These are phyloP conservation scores for Epicoccum sorghinum DNA, from an alignment of 2,329 filamentous ascomycete species.

Conservation along the genomic window DNA sequence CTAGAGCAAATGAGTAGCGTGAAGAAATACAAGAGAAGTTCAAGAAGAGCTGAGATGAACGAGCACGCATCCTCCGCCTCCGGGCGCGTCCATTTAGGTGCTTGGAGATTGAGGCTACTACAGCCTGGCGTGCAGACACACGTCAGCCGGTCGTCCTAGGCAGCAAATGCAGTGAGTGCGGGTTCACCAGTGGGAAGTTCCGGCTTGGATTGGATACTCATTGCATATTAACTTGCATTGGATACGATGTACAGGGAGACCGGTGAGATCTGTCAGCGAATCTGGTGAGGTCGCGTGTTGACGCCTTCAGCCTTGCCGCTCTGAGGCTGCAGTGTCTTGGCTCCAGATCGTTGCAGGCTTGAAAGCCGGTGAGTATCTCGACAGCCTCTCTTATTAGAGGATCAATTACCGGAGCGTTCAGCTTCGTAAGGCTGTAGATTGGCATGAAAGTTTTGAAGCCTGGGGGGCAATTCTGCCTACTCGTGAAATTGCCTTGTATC, in stretches of 20 bases:
- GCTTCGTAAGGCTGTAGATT: too few species aligned
- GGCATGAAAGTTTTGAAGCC: neutral
- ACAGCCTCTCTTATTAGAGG: too few species aligned
- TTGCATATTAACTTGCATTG: constrained; percentile 3
- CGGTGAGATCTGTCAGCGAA: constrained; percentile 20
- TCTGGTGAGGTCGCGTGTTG: constrained; percentile 10
- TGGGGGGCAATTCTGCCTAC: neutral
- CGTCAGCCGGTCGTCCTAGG: constrained; percentile 13
- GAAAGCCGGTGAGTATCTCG: neutral
- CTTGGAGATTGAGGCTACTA: neutral
- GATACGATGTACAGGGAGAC: constrained; percentile 12
- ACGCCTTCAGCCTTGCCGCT: constrained; percentile 18
- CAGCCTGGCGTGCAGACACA: neutral
- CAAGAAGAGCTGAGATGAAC: too few species aligned
- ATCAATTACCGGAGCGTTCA: too few species aligned
- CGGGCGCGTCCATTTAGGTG: neutral
- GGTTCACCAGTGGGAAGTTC: neutral
- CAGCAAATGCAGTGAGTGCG: neutral
- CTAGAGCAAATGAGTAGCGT: too few species aligned
- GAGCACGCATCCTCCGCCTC: neutral
- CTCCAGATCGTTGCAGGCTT: neutral
- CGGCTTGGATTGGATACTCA: constrained; percentile 14
- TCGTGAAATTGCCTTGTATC: too few species aligned
- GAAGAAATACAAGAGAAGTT: too few species aligned
- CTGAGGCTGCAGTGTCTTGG: neutral